A percentile compares a stretch with the other conserved stretches of the same genome.
phyloP scores from a whole-genome alignment of 345 rosid genomes.

The Arabidopsis arenosa region DNA sequence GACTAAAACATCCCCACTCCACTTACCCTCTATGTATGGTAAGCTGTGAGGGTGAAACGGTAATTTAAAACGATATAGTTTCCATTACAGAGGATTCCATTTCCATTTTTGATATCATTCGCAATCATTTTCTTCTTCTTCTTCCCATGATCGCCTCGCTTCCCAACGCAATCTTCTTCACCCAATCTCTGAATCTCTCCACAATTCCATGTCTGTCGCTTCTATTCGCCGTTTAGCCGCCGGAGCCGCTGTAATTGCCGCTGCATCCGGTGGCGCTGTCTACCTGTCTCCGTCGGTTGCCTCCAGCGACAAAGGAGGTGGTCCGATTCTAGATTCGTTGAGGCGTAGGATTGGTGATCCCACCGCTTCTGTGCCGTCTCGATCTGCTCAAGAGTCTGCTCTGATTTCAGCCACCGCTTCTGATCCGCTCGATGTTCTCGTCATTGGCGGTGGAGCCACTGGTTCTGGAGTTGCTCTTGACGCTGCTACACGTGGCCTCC shows the following conservation, averaged over 20 bases:
- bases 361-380: conserved; percentile 63
- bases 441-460: conserved; percentile 97
- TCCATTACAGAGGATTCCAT: not conserved
- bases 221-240: conserved; percentile 69
- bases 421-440: conserved; percentile 84
- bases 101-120: conserved; percentile 1
- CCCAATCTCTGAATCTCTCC: conserved; percentile 11
- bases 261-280: conserved; percentile 52
- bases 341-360: conserved; percentile 61
- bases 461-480: conserved; percentile 98
- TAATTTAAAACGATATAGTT: not conserved
- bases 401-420: conserved; percentile 57
- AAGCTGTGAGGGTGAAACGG: not conserved
- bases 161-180: conserved; percentile 42
- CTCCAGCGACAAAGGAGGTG: conserved; percentile 61
- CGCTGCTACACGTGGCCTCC: conserved; percentile 86
- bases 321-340: conserved; percentile 53
- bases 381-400: conserved; percentile 70
- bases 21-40: not conserved
- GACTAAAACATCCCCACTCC: not conserved
- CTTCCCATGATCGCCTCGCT: conserved; percentile 42
- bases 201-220: conserved; percentile 57
- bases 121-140: conserved; percentile 3
- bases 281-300: conserved; percentile 50
- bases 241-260: conserved; percentile 50